A percentile compares a stretch with the other conserved stretches of the same genome.
These are phyloP conservation scores for Microthlaspi erraticum DNA, from an alignment of 345 rosid species.

Conservation along the genomic window DNA sequence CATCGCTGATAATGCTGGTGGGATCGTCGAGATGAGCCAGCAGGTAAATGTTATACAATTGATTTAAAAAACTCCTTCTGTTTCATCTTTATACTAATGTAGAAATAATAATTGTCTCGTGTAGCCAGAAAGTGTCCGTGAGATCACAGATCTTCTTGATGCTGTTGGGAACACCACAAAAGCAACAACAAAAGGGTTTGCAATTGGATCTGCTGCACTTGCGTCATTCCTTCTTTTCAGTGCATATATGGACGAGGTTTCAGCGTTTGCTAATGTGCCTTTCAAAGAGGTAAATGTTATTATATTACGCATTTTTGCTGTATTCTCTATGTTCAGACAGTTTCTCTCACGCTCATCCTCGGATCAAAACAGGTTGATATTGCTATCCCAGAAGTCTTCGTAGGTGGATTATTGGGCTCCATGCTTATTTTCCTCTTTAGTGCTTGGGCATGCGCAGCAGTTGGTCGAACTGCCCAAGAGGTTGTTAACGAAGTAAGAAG, in stretches of 20 bases:
- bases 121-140: slow-evolving; percentile 97
- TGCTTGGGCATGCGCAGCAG: slow-evolving; percentile 97
- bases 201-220: slow-evolving; percentile 99
- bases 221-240: slow-evolving; percentile 98
- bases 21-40: slow-evolving; percentile 99
- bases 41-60: slow-evolving; percentile 62
- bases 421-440: slow-evolving; percentile 97
- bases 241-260: slow-evolving; percentile 99
- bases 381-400: slow-evolving; percentile 92
- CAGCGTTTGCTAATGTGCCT: slow-evolving; percentile 73
- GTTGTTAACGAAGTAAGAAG: slow-evolving; percentile 98
- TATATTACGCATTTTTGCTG: slow-evolving; percentile 13
- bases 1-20: slow-evolving; percentile 99
- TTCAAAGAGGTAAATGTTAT: slow-evolving; percentile 69
- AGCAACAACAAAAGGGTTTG: slow-evolving; percentile 99
- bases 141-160: slow-evolving; percentile 96
- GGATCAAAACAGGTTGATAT: slow-evolving; percentile 78
- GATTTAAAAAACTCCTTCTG: background rate
- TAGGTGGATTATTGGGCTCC: slow-evolving; percentile 95
- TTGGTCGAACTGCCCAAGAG: slow-evolving; percentile 99
- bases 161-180: slow-evolving; percentile 99
- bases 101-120: slow-evolving; percentile 25
- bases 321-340: slow-evolving; percentile 8
- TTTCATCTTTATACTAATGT: slow-evolving; percentile 8
- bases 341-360: slow-evolving; percentile 28